These are phyloP conservation scores for Styphnolobium japonicum DNA, from an alignment of 306 rosid genomes.

Conservation along the genomic window DNA sequence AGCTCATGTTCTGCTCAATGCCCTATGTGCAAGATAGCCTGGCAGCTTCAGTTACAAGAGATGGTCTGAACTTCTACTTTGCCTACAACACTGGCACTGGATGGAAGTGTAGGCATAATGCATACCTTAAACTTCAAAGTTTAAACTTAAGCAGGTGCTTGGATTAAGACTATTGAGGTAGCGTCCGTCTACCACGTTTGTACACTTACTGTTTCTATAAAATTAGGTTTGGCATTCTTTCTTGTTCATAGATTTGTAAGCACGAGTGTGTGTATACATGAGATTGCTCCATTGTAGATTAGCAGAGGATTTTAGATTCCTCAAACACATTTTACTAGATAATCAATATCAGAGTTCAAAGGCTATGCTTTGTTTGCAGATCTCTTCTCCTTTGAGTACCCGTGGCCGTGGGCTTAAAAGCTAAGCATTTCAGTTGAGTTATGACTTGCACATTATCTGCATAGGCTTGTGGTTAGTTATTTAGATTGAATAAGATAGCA, in stretches of 20 bases:
- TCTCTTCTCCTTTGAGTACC: neutral
- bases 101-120: neutral
- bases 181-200: constrained; percentile 4
- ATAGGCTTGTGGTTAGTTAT: neutral
- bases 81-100: neutral
- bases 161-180: constrained; percentile 6
- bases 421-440: neutral
- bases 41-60: constrained; percentile 3
- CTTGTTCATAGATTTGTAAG: constrained; percentile 33
- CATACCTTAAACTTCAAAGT: neutral
- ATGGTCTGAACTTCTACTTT: neutral
- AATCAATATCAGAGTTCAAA: constrained; percentile 7
- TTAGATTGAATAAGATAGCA: neutral
- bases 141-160: constrained; percentile 13
- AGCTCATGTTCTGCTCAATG: constrained; percentile 80
- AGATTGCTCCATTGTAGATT: constrained; percentile 29
- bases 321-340: neutral
- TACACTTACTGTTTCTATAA: neutral
- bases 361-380: constrained; percentile 1
- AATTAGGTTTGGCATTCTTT: constrained; percentile 46
- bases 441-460: neutral
- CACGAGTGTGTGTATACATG: constrained; percentile 15
- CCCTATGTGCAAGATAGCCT: constrained; percentile 48
- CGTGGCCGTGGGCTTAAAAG: neutral
- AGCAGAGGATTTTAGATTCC: constrained; percentile 3